A percentile compares a stretch with the other conserved stretches of the same genome.
These are phyloP conservation scores for Gamarada debralockiae DNA, from an alignment of 495 filamentous ascomycete species.

Conservation along the genomic window DNA sequence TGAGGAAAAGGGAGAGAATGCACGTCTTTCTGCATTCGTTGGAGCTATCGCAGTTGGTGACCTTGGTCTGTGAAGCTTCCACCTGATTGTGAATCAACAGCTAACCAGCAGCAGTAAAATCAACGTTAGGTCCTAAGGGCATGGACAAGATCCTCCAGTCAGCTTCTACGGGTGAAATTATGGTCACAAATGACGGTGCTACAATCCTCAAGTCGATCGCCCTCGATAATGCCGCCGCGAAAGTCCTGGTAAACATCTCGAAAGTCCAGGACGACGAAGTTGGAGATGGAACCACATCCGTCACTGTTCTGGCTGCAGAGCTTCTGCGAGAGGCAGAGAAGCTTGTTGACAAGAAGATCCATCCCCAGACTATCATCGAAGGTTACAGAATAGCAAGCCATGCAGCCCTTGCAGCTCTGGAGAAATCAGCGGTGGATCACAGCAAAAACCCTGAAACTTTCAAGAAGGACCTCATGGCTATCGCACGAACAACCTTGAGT, in stretches of 20 bases:
- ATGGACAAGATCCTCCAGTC: constrained; percentile 99
- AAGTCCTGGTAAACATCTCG: constrained; percentile 97
- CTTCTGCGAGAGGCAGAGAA: constrained; percentile 94
- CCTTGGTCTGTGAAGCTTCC: constrained; percentile 12
- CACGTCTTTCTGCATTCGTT: constrained; percentile 92
- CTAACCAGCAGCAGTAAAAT: constrained; percentile 63
- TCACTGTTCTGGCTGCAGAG: constrained; percentile 92
- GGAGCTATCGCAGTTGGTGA: constrained; percentile 97
- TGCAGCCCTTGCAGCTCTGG: constrained; percentile 79
- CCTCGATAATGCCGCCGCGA: constrained; percentile 97
- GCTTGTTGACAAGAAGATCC: constrained; percentile 94
- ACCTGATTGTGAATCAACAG: constrained; percentile 1
- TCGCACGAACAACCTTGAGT: constrained; percentile 94
- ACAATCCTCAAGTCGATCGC: constrained; percentile 98
- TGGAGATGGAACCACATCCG: constrained; percentile 87
- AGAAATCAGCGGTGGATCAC: constrained; percentile 82
- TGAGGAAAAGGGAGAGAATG: constrained; percentile 99
- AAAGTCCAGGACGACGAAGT: constrained; percentile 99
- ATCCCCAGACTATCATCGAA: constrained; percentile 99
- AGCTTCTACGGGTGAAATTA: constrained; percentile 95
- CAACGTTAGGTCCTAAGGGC: constrained; percentile 93
- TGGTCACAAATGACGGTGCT: constrained; percentile 98
- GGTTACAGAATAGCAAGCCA: constrained; percentile 95
- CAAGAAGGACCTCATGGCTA: constrained; percentile 82
- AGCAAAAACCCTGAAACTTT: constrained; percentile 78